These are phyloP conservation scores for Blastobotrys persicus DNA, from an alignment of 1,139 yeast genomes.

Conservation along the genomic window DNA sequence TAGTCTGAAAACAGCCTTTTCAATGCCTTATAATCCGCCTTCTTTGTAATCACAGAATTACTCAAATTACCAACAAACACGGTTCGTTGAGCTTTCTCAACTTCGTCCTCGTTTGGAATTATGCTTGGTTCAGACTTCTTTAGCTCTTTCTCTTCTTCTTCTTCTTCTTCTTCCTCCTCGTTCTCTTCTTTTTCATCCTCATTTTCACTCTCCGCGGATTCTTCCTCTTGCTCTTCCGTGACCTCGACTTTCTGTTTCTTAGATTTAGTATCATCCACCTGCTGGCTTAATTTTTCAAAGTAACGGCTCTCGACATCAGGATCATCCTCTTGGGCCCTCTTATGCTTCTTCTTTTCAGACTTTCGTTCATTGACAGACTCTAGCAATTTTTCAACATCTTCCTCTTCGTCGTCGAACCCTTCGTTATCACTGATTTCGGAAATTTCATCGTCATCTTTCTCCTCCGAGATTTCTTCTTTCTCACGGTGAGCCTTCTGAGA, in stretches of 20 bases:
- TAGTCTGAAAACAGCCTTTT: slow-evolving; percentile 55
- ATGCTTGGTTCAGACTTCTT: slow-evolving; percentile 21
- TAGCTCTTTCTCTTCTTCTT: slow-evolving; percentile 34
- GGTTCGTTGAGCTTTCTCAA: slow-evolving; percentile 84
- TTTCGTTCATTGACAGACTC: slow-evolving; percentile 20
- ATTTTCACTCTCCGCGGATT: slow-evolving; percentile 24
- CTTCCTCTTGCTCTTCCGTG: slow-evolving; percentile 23
- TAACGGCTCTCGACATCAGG: slow-evolving; percentile 28
- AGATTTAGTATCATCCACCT: slow-evolving; percentile 22
- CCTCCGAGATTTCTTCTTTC: slow-evolving; percentile 15
- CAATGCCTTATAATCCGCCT: slow-evolving; percentile 58
- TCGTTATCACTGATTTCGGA: slow-evolving; percentile 27
- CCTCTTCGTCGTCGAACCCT: slow-evolving; percentile 28
- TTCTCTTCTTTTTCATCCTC: slow-evolving; percentile 25
- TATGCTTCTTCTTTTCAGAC: slow-evolving; percentile 26
- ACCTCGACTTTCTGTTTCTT: slow-evolving; percentile 25
- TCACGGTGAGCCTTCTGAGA: slow-evolving; percentile 35
- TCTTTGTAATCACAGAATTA: slow-evolving; percentile 60
- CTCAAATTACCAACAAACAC: slow-evolving; percentile 88
- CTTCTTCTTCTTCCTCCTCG: slow-evolving; percentile 33
- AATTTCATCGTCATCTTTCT: slow-evolving; percentile 26
- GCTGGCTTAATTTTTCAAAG: slow-evolving; percentile 23
- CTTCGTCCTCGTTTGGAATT: slow-evolving; percentile 42
- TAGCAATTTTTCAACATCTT: slow-evolving; percentile 16
- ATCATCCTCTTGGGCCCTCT: slow-evolving; percentile 29